These are phyloP conservation scores for Blastobotrys serpentis DNA, from an alignment of 1,139 yeast genomes.

Conservation along the genomic window DNA sequence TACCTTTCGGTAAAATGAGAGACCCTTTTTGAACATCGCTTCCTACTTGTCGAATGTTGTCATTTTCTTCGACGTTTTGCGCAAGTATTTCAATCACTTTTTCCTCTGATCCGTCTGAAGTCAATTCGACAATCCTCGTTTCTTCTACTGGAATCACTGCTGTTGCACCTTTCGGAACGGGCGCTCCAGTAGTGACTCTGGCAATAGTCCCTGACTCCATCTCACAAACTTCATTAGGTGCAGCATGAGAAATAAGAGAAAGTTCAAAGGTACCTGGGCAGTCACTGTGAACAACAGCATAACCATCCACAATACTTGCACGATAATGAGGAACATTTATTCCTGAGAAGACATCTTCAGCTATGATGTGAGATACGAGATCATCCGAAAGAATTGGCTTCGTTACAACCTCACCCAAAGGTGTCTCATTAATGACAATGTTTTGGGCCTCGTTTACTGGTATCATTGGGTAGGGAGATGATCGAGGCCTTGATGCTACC, in stretches of 20 bases:
- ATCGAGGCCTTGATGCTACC: constrained; percentile 44
- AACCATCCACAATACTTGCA: constrained; percentile 55
- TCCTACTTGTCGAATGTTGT: constrained; percentile 48
- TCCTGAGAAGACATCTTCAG: constrained; percentile 43
- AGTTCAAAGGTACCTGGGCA: constrained; percentile 47
- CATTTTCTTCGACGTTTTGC: constrained; percentile 38
- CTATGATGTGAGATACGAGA: constrained; percentile 41
- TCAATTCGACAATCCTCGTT: constrained; percentile 39
- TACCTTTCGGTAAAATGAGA: constrained; percentile 39
- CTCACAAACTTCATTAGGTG: constrained; percentile 30
- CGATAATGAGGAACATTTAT: constrained; percentile 47
- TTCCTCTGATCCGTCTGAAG: constrained; percentile 43
- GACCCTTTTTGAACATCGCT: constrained; percentile 45
- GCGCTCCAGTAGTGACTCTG: constrained; percentile 54
- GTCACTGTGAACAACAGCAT: constrained; percentile 46
- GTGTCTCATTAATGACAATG: constrained; percentile 30
- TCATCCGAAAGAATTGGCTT: constrained; percentile 29
- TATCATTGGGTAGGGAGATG: constrained; percentile 49
- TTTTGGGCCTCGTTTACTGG: constrained; percentile 42
- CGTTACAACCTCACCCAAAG: constrained; percentile 27
- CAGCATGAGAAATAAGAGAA: constrained; percentile 45
- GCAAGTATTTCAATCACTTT: constrained; percentile 36
- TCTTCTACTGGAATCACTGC: constrained; percentile 56
- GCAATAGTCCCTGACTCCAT: constrained; percentile 40
- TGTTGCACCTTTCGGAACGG: constrained; percentile 49